Evolutionary conservation across 1,284 basidiomycete genomes (phyloP).

Genomic region (Abortiporus biennis): DNA sequence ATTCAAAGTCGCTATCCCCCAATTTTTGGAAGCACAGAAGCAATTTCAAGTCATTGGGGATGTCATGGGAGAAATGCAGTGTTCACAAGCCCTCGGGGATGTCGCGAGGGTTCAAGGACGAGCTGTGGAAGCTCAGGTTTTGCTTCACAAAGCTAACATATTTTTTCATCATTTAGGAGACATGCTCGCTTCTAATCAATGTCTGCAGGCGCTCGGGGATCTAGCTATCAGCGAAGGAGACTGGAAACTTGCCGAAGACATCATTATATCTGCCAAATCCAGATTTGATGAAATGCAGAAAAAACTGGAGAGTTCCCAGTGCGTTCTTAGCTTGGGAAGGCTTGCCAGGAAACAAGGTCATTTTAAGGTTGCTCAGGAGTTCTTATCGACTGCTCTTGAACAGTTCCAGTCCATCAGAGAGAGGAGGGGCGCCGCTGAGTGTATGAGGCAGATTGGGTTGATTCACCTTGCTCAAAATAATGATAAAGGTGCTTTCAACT

Average conservation of each 20-base stretch:
- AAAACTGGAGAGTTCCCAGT: background rate
- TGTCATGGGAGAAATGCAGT: background rate
- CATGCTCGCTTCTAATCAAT: background rate
- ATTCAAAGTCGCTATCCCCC: background rate
- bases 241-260: background rate
- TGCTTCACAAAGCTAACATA: background rate
- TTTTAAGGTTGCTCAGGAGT: background rate
- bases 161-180: background rate
- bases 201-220: background rate
- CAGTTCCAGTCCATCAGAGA: background rate
- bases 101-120: background rate
- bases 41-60: background rate
- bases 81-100: background rate
- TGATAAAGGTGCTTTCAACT: background rate
- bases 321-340: background rate
- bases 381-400: background rate
- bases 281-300: background rate
- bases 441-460: background rate
- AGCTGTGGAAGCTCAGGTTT: background rate
- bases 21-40: background rate
- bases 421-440: background rate
- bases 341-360: background rate
- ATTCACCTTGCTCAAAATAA: background rate
- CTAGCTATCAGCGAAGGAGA: background rate
- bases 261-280: background rate